These are phyloP conservation scores for Bolboschoenoplectus hybrid DNA, from an alignment of 202 grass and related monocot genomes.

Conservation along the genomic window DNA sequence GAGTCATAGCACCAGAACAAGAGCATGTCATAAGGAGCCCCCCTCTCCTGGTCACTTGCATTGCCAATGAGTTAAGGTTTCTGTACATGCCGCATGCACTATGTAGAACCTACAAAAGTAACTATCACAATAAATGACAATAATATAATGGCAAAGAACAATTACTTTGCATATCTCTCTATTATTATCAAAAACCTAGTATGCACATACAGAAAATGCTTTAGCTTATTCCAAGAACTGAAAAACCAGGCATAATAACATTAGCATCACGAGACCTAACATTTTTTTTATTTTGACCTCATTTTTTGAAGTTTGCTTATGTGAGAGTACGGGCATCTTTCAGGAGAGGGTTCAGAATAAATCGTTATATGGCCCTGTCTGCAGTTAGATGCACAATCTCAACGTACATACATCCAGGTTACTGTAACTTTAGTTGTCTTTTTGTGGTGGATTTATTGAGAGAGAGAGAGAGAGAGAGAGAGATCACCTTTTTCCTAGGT, in stretches of 20 bases:
- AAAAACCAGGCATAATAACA: not conserved
- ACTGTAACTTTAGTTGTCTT: not conserved
- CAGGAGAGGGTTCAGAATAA: not conserved
- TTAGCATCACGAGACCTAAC: not conserved
- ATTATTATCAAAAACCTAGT: not conserved
- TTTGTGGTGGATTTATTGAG: not conserved
- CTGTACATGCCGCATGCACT: constrained; percentile 95
- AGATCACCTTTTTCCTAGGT: constrained; percentile 76
- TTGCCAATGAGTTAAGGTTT: constrained; percentile 87
- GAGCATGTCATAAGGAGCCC: constrained; percentile 97
- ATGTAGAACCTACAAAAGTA: constrained; percentile 70
- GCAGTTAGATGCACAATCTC: not conserved
- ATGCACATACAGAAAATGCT: constrained; percentile 1
- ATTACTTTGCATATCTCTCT: not conserved
- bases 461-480: not conserved
- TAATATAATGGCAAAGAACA: constrained; percentile 14
- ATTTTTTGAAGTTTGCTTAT: constrained; percentile 1
- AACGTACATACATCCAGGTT: not conserved
- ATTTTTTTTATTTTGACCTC: not conserved
- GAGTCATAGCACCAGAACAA: constrained; percentile 98
- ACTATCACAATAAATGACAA: constrained; percentile 18
- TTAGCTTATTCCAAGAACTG: not conserved
- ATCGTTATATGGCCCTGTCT: not conserved
- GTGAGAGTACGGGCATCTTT: not conserved
- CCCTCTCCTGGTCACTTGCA: constrained; percentile 76